Conservation (phyloP, 176 grass and related monocot species). For the Ananas comosus region DNA sequence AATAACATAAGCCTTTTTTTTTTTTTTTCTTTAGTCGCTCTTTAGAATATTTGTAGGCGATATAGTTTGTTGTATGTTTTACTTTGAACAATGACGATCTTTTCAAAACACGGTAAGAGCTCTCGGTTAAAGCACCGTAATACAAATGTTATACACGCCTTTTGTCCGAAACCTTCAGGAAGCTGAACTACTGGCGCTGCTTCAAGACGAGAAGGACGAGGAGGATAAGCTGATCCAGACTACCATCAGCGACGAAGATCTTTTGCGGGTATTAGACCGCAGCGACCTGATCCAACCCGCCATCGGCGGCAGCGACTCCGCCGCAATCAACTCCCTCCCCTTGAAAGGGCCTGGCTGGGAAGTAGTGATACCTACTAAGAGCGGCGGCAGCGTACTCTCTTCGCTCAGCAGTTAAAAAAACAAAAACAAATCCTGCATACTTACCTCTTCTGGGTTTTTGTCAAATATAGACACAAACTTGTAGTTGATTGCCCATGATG, state of each 20-base stretch:
- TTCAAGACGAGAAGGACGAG: slow-evolving; percentile 56
- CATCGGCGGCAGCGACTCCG: neutral
- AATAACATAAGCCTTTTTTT: no score
- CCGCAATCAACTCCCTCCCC: slow-evolving; percentile 16
- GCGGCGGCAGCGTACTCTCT: slow-evolving; percentile 53
- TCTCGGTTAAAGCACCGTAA: slow-evolving; percentile 1
- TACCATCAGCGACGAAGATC: slow-evolving; percentile 60
- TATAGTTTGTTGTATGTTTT: neutral
- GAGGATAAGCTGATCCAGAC: slow-evolving; percentile 83
- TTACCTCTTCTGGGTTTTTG: no score
- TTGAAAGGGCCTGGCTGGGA: slow-evolving; percentile 91
- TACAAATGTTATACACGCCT: neutral
- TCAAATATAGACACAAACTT: no score
- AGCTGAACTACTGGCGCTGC: slow-evolving; percentile 55
- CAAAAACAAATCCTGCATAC: no score
- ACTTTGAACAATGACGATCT: neutral
- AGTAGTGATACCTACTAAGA: slow-evolving; percentile 67
- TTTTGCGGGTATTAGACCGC: slow-evolving; percentile 57
- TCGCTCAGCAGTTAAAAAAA: slow-evolving; percentile 49
- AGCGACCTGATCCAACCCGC: slow-evolving; percentile 33
- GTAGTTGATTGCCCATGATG: no score
- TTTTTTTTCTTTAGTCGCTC: no score
- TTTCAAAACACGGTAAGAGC: neutral
- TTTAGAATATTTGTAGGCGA: no score
- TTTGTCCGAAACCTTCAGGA: slow-evolving; percentile 32